These are phyloP conservation scores for Hypoxylon cercidicola DNA, from an alignment of 495 filamentous ascomycete genomes.

Conservation along the genomic window DNA sequence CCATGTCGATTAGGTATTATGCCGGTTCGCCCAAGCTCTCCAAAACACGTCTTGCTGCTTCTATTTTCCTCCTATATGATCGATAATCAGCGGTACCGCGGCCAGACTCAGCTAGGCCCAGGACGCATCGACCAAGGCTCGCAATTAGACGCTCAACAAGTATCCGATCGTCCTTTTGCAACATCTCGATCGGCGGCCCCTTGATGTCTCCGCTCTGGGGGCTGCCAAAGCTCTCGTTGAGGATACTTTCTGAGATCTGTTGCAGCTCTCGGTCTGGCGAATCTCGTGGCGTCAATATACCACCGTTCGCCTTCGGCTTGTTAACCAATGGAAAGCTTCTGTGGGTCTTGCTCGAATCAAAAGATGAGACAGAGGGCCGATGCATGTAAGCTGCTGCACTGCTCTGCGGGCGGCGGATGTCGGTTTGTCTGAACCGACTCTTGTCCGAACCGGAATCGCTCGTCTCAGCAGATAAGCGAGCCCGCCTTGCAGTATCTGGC, in stretches of 20 bases:
- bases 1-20: slow-evolving; percentile 32
- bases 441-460: slow-evolving; percentile 47
- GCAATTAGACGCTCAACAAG: slow-evolving; percentile 79
- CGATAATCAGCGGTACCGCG: slow-evolving; percentile 69
- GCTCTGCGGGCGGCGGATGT: slow-evolving; percentile 53
- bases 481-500: slow-evolving; percentile 44
- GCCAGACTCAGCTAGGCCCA: slow-evolving; percentile 70
- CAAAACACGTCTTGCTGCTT: slow-evolving; percentile 75
- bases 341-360: slow-evolving; percentile 59
- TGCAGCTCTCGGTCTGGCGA: slow-evolving; percentile 52
- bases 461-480: slow-evolving; percentile 47
- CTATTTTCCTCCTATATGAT: slow-evolving; percentile 73
- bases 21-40: slow-evolving; percentile 63
- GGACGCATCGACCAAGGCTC: slow-evolving; percentile 76
- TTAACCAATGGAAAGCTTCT: slow-evolving; percentile 65
- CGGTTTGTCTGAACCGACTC: slow-evolving; percentile 31
- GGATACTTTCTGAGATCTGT: slow-evolving; percentile 51
- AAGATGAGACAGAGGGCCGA: slow-evolving; percentile 61
- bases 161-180: slow-evolving; percentile 75
- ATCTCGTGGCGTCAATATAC: slow-evolving; percentile 53
- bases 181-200: slow-evolving; percentile 55
- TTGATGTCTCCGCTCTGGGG: slow-evolving; percentile 34
- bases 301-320: slow-evolving; percentile 56
- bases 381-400: slow-evolving; percentile 49
- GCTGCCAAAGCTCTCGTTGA: slow-evolving; percentile 52